Evolutionary conservation across 257 asterid species (phyloP).

Genomic region (Leptodermis oblonga): DNA sequence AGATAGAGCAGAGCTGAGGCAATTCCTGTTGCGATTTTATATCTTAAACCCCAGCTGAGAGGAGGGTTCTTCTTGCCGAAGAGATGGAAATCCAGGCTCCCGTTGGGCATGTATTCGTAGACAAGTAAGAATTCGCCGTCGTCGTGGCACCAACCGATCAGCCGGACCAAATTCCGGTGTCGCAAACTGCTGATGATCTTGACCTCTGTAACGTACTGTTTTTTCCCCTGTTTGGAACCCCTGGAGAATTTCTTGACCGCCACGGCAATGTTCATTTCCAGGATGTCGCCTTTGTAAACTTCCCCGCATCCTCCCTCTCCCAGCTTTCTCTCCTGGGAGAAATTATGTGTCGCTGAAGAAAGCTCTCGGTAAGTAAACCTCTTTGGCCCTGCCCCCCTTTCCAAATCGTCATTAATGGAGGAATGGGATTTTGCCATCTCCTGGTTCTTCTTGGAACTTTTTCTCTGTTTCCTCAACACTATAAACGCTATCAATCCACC

Average conservation of each 20-base stretch:
- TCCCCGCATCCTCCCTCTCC: conserved; percentile 43
- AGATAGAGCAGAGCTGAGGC: conserved; percentile 38
- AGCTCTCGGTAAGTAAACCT: conserved; percentile 28
- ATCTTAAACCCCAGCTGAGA: conserved; percentile 29
- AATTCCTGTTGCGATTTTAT: conserved; percentile 28
- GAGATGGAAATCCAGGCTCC: conserved; percentile 30
- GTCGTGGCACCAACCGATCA: conserved; percentile 43
- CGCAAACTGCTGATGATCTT: conserved; percentile 36
- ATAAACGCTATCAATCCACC: conserved; percentile 10
- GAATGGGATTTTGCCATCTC: conserved; percentile 18
- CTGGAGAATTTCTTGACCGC: conserved; percentile 39
- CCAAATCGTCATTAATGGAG: conserved; percentile 32
- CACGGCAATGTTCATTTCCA: conserved; percentile 22
- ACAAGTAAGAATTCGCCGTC: conserved; percentile 35
- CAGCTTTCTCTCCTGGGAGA: conserved; percentile 28
- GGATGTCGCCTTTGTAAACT: conserved; percentile 31
- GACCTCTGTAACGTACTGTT: conserved; percentile 35
- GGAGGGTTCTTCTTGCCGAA: conserved; percentile 25
- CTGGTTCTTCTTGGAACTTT: background rate
- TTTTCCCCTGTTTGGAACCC: conserved; percentile 33
- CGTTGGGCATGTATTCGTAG: conserved; percentile 39
- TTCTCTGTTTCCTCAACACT: conserved; percentile 18
- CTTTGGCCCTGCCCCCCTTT: conserved; percentile 40
- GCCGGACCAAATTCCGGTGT: conserved; percentile 34
- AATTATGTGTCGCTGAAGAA: conserved; percentile 30